Conservation (phyloP, 2,329 filamentous ascomycete genomes). For the Ophidiomyces ophidiicola region DNA sequence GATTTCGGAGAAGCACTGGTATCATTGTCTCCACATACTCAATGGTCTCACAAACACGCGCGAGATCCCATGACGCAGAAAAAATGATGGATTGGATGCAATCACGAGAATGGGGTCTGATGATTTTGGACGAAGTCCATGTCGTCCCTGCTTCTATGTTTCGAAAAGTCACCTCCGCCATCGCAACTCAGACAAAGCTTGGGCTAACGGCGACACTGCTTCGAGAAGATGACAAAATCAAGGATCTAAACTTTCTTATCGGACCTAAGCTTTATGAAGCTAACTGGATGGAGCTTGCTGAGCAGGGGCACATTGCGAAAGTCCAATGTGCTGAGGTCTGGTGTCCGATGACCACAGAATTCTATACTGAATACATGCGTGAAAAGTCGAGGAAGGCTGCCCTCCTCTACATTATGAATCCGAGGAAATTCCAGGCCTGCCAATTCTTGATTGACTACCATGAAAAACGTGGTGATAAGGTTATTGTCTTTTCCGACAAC, state of each 20-base stretch:
- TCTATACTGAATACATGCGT: slow-evolving; percentile 84
- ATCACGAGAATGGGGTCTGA: slow-evolving; percentile 85
- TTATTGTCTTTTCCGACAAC: slow-evolving; percentile 97
- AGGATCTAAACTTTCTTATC: slow-evolving; percentile 92
- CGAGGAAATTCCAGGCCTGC: slow-evolving; percentile 89
- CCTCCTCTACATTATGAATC: slow-evolving; percentile 91
- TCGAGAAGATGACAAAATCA: slow-evolving; percentile 96
- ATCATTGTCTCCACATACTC: slow-evolving; percentile 97
- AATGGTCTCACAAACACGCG: slow-evolving; percentile 89
- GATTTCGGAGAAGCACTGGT: slow-evolving; percentile 77
- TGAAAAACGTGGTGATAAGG: slow-evolving; percentile 86
- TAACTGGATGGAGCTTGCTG: slow-evolving; percentile 97
- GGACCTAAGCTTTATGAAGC: slow-evolving; percentile 96
- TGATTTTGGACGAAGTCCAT: slow-evolving; percentile 95
- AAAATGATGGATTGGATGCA: slow-evolving; percentile 97
- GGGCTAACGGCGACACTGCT: slow-evolving; percentile 88
- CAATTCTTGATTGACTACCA: slow-evolving; percentile 98
- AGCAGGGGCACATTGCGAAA: slow-evolving; percentile 90
- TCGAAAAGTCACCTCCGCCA: slow-evolving; percentile 78
- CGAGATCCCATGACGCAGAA: slow-evolving; percentile 79
- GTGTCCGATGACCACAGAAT: slow-evolving; percentile 98
- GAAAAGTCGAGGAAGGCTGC: slow-evolving; percentile 54
- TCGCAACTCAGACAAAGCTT: slow-evolving; percentile 90
- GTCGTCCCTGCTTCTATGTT: slow-evolving; percentile 96
- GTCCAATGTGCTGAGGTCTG: slow-evolving; percentile 98